Evolutionary conservation across 805 yeast species (phyloP).

Genomic region (Novakomyces olei): DNA sequence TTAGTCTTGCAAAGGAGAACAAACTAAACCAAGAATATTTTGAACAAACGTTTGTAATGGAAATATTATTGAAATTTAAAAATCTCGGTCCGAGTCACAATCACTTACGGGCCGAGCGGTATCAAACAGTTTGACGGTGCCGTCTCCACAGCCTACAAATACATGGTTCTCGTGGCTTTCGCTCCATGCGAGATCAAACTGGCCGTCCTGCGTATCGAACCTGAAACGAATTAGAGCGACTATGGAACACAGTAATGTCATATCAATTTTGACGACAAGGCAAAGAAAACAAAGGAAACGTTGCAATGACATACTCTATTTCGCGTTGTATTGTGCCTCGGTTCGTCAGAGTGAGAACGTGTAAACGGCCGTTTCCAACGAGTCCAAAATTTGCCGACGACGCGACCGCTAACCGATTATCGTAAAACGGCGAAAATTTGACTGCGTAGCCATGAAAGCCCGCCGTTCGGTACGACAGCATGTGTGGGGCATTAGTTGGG

Average conservation of each 20-base stretch:
- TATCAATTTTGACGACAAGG: neutral
- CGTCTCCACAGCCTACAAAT: conserved; percentile 73
- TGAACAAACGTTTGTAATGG: too few relatives aligned
- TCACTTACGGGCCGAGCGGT: conserved; percentile 22
- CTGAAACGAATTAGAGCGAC: conserved; percentile 14
- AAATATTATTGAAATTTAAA: too few relatives aligned
- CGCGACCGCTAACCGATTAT: conserved; percentile 73
- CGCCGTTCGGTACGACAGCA: too few relatives aligned
- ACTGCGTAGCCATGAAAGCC: too few relatives aligned
- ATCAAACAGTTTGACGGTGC: conserved; percentile 66
- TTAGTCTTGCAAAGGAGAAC: too few relatives aligned
- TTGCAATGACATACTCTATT: too few relatives aligned
- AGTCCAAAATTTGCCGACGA: conserved; percentile 81
- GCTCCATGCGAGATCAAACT: conserved; percentile 76
- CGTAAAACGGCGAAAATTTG: conserved; percentile 78
- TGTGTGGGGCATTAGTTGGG: too few relatives aligned
- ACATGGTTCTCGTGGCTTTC: conserved; percentile 77
- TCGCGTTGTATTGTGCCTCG: conserved; percentile 23
- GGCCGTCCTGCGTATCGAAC: conserved; percentile 85
- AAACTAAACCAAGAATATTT: too few relatives aligned
- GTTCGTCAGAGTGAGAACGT: conserved; percentile 42
- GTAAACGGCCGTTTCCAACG: conserved; percentile 79
- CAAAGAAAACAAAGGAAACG: too few relatives aligned
- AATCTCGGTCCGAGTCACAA: conserved; percentile 1
- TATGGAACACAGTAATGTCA: conserved; percentile 21